These are phyloP conservation scores for Alternaria sp. DNA, from an alignment of 2,329 filamentous ascomycete species.

Conservation along the genomic window DNA sequence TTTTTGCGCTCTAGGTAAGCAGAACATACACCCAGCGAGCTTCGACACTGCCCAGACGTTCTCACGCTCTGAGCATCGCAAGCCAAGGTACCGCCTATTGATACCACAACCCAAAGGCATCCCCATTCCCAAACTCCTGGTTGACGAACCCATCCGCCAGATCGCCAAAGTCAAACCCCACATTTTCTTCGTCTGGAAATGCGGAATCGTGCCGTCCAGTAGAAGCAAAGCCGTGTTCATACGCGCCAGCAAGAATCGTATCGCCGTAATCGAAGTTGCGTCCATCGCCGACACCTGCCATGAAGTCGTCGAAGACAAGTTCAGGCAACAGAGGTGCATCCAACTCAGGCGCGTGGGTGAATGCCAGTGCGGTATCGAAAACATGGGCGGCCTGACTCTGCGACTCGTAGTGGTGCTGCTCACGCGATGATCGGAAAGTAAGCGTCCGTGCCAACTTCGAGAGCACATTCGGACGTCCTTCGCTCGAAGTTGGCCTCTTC, in stretches of 20 bases:
- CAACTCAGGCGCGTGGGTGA: neutral
- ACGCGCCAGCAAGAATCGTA: neutral
- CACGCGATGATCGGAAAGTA: neutral
- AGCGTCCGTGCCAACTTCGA: constrained; percentile 6
- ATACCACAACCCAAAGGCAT: neutral
- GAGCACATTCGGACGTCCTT: neutral
- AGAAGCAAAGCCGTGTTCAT: neutral
- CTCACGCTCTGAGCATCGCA: too few relatives aligned
- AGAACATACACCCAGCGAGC: too few relatives aligned
- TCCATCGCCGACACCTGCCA: neutral
- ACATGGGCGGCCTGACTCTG: neutral
- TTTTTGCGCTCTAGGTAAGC: too few relatives aligned
- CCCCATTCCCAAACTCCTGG: neutral
- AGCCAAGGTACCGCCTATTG: too few relatives aligned
- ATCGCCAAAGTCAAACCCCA: neutral
- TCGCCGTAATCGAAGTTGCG: neutral
- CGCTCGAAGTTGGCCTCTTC: constrained; percentile 6
- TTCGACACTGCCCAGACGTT: too few relatives aligned
- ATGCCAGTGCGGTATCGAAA: neutral
- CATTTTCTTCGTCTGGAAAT: neutral
- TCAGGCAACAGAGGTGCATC: neutral
- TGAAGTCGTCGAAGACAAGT: neutral
- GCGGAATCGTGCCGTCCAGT: neutral
- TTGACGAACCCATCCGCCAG: neutral
- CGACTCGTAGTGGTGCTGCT: neutral